Evolutionary conservation across 1,284 basidiomycete genomes (phyloP).

Genomic region (Cutaneotrichosporon daszewskae): DNA sequence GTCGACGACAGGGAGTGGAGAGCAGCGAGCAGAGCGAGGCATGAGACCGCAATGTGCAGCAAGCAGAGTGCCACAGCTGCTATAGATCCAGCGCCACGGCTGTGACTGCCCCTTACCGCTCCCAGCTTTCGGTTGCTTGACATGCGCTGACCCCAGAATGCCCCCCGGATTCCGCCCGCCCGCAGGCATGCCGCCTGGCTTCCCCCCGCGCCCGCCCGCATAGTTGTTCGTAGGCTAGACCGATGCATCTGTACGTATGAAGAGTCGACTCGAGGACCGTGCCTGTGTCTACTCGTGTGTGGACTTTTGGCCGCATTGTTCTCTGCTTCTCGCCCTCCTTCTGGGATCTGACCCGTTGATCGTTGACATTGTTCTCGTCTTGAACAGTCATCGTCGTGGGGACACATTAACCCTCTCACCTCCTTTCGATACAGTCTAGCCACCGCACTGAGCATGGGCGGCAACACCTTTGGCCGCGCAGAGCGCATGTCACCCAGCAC

Average conservation of each 20-base stretch:
- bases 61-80: background rate
- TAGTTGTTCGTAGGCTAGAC: background rate
- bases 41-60: background rate
- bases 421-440: too few species aligned
- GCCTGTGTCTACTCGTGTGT: too few species aligned
- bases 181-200: slow-evolving; percentile 56
- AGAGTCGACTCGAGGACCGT: background rate
- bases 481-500: too few species aligned
- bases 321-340: too few species aligned
- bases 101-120: too few species aligned
- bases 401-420: too few species aligned
- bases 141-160: slow-evolving; percentile 25
- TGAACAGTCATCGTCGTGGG: too few species aligned
- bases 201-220: slow-evolving; percentile 17
- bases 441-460: slow-evolving; percentile 38
- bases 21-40: background rate
- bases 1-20: slow-evolving; percentile 1
- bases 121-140: background rate
- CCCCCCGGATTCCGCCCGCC: slow-evolving; percentile 78
- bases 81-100: too few species aligned
- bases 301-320: too few species aligned
- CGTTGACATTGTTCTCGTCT: too few species aligned
- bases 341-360: too few species aligned
- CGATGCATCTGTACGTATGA: slow-evolving; percentile 3
- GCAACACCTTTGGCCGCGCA: slow-evolving; percentile 25